phyloP scores from a whole-genome alignment of 2,329 filamentous ascomycete genomes.

The Tolypocladium tundrense region DNA sequence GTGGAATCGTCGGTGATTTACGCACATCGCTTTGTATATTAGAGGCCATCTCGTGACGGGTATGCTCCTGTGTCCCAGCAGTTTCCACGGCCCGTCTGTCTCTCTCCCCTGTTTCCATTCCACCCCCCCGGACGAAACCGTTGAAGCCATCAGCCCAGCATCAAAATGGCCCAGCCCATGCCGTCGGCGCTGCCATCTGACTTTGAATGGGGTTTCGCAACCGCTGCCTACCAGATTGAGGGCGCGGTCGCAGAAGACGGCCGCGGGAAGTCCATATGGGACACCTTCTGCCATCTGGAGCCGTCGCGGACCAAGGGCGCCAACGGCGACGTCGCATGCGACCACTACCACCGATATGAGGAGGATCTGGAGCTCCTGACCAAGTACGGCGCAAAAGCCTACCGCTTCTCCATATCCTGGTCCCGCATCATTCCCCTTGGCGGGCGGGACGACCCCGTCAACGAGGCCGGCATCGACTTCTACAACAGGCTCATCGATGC shows the following conservation, averaged over 20 bases:
- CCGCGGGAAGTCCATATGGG: conserved; percentile 32
- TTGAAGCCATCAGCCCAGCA: not conserved
- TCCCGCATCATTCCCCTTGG: conserved; percentile 55
- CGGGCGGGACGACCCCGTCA: conserved; percentile 51
- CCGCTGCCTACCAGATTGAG: conserved; percentile 34
- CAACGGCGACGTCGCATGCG: conserved; percentile 36
- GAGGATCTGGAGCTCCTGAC: conserved; percentile 52
- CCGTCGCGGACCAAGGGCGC: conserved; percentile 27
- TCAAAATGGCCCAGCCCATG: conserved; percentile 4
- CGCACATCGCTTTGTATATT: not conserved
- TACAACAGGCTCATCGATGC: conserved; percentile 52
- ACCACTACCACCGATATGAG: conserved; percentile 29
- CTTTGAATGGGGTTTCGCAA: conserved; percentile 31
- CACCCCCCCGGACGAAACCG: not conserved
- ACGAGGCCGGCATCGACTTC: conserved; percentile 48
- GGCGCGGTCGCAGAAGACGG: conserved; percentile 29
- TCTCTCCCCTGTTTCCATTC: not conserved
- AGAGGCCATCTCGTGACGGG: not conserved
- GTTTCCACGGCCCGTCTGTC: not conserved
- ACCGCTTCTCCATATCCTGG: conserved; percentile 58
- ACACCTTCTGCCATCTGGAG: conserved; percentile 28
- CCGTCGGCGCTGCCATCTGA: conserved; percentile 17
- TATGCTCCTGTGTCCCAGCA: not conserved
- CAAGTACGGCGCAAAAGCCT: conserved; percentile 45
- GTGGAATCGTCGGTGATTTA: not conserved